Evolutionary conservation across 352 stramenopile genomes (phyloP), one percentile per base, ranked within the genome.

Genomic region (Blastocystis sp.): DNA sequence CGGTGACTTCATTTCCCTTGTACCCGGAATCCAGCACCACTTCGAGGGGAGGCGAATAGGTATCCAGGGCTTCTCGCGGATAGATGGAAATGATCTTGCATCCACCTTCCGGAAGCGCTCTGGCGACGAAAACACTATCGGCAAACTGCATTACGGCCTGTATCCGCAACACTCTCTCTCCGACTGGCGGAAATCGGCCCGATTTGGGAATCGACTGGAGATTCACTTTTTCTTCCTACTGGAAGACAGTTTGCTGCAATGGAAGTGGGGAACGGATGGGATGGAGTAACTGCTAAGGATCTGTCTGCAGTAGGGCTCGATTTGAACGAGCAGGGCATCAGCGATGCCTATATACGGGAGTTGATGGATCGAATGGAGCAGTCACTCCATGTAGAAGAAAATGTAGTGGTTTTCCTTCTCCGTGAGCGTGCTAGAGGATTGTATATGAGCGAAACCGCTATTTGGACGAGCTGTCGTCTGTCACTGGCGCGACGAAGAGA

Each of bases 141-240:
- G 60, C 74, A 68, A 84, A 84, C 57, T 19, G n/a, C 74, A 84
- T 84, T n/a, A 34, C 42, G 28, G 43, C 24, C 66, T 77, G 38
- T 9, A 17, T 57, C 48, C 6, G 6, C 48, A 57, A 7, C 48
- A 0, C 48, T 7, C 48, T 57, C 48, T 57, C 14, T 57, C 14
- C 6, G 48, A 57, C 6, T 17, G 48, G 14, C 48, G 48, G 48
- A 57, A 14, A 57, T 17, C 6, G 48, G 14, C 6, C 48, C 48
- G 48, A 57, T 57, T 57, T 57, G 6, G 6, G 48, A 14, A 17
- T 57, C 48, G 48, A 57, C 48, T 14, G 48, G 48, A 57, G 6
- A 57, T 57, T 57, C 48, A 7, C 6, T 57, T 17, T 57, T 57
- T 57, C 48, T 57, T 57, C 48, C 48, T 57, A 57, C 48, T 14